These are phyloP conservation scores for Xylaria sp. DNA, from an alignment of 2,329 filamentous ascomycete genomes.

Conservation along the genomic window DNA sequence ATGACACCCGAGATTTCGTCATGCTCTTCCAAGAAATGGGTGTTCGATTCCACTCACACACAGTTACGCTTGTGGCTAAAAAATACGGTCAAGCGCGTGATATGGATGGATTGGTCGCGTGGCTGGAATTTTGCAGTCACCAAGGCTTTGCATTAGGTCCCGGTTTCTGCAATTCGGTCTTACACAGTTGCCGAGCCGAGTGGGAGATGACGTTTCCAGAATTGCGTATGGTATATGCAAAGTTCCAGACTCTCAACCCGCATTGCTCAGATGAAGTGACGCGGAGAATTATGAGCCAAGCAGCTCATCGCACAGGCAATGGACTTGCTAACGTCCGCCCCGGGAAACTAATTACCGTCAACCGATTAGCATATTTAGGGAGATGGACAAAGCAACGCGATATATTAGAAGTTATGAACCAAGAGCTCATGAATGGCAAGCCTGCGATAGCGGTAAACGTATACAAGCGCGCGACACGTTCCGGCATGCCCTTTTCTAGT, in stretches of 20 bases:
- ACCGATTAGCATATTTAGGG: conserved; percentile 33
- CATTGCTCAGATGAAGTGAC: conserved; percentile 47
- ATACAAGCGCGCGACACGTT: conserved; percentile 46
- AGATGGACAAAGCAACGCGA: conserved; percentile 41
- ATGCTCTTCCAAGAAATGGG: conserved; percentile 45
- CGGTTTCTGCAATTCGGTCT: conserved; percentile 48
- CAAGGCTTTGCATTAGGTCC: conserved; percentile 46
- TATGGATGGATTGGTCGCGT: conserved; percentile 45
- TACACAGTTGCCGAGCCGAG: conserved; percentile 45
- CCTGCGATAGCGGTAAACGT: conserved; percentile 44
- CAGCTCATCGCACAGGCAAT: conserved; percentile 30
- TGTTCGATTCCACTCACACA: conserved; percentile 44
- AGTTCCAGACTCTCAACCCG: conserved; percentile 43
- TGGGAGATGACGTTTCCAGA: conserved; percentile 48
- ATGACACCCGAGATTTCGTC: conserved; percentile 49
- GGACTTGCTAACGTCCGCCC: background rate
- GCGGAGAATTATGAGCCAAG: conserved; percentile 46
- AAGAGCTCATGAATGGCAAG: conserved; percentile 42
- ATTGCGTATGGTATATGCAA: conserved; percentile 44
- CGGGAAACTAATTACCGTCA: conserved; percentile 24
- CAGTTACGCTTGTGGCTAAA: conserved; percentile 51
- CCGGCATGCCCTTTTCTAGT: conserved; percentile 46
- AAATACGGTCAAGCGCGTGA: conserved; percentile 50
- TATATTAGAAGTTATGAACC: conserved; percentile 49
- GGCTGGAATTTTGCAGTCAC: conserved; percentile 48